phyloP scores from a whole-genome alignment of 345 rosid species.

The Eucalyptus dawsonii region DNA sequence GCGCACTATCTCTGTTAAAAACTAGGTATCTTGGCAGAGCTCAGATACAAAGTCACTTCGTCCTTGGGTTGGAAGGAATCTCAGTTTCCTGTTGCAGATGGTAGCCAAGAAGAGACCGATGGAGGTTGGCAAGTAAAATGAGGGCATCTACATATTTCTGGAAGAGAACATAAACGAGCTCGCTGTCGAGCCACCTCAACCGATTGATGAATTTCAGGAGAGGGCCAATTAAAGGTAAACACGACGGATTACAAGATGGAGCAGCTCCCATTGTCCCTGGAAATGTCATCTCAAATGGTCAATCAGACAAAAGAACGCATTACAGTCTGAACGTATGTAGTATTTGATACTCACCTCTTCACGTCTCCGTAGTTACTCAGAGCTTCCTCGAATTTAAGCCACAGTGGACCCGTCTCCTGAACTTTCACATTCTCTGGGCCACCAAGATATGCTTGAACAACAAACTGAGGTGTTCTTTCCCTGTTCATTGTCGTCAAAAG shows the following conservation, averaged over 20 bases:
- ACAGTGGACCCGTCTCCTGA: constrained; percentile 44
- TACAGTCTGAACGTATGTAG: not conserved
- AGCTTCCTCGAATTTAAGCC: constrained; percentile 83
- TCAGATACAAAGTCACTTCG: not conserved
- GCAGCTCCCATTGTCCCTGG: constrained; percentile 53
- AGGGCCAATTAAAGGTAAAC: not conserved
- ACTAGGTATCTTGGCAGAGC: not conserved
- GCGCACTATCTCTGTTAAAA: not conserved
- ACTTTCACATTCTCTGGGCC: constrained; percentile 58
- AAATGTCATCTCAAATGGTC: not conserved
- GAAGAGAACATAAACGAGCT: not conserved
- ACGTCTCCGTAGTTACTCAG: constrained; percentile 44
- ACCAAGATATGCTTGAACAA: constrained; percentile 60
- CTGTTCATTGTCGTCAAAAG: constrained; percentile 7
- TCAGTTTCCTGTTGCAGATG: not conserved
- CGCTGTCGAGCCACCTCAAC: not conserved
- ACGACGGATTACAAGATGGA: constrained; percentile 25
- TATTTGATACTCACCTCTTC: constrained; percentile 28
- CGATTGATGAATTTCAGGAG: not conserved
- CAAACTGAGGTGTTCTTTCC: constrained; percentile 61
- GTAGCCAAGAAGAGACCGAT: not conserved
- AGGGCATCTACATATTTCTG: not conserved
- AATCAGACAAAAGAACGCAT: not conserved
- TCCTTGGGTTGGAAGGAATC: not conserved
- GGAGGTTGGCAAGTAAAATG: not conserved